A percentile compares a stretch with the other conserved stretches of the same genome.
Evolutionary conservation across 352 stramenopile species (phyloP).

Genomic region (Pythium guiyangense): DNA sequence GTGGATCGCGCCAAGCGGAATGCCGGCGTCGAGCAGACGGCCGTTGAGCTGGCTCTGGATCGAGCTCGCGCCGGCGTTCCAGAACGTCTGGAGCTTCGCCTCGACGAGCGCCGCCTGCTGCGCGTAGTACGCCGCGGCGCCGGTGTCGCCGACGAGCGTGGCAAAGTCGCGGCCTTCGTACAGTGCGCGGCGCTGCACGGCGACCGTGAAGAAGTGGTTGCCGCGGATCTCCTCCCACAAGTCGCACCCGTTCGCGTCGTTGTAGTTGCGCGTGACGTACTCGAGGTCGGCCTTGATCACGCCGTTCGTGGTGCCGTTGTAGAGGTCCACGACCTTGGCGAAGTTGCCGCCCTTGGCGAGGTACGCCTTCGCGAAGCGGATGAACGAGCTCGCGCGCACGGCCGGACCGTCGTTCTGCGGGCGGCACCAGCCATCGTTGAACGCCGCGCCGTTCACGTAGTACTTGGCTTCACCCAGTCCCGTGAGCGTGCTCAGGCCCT

Average conservation of each 20-base stretch:
- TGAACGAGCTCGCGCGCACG: constrained; percentile 19
- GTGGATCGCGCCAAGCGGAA: too few species aligned
- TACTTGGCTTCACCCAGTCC: constrained; percentile 28
- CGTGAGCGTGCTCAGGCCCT: too few species aligned
- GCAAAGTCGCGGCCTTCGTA: constrained; percentile 20
- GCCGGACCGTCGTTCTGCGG: constrained; percentile 23
- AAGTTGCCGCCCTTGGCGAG: constrained; percentile 16
- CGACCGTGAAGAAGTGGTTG: constrained; percentile 24
- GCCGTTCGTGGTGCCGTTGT: too few species aligned
- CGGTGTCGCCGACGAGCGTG: constrained; percentile 14
- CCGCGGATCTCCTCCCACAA: too few species aligned
- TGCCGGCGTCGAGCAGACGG: too few species aligned
- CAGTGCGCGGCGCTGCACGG: constrained; percentile 16
- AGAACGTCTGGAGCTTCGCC: constrained; percentile 16
- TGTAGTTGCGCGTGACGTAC: too few species aligned
- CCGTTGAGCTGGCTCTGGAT: too few species aligned
- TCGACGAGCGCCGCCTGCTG: constrained; percentile 11
- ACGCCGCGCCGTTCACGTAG: constrained; percentile 16
- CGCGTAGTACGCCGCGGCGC: constrained; percentile 11
- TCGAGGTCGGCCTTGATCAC: too few species aligned
- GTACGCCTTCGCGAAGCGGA: too few species aligned
- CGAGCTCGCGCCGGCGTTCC: constrained; percentile 21
- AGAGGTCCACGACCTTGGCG: too few species aligned
- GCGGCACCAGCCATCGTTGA: constrained; percentile 21
- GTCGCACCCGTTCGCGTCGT: too few species aligned